Percentiles rank a stretch among this genome's conserved stretches.
phyloP scores from a whole-genome alignment of 2,329 filamentous ascomycete species.

The Drechmeria coniospora region DNA sequence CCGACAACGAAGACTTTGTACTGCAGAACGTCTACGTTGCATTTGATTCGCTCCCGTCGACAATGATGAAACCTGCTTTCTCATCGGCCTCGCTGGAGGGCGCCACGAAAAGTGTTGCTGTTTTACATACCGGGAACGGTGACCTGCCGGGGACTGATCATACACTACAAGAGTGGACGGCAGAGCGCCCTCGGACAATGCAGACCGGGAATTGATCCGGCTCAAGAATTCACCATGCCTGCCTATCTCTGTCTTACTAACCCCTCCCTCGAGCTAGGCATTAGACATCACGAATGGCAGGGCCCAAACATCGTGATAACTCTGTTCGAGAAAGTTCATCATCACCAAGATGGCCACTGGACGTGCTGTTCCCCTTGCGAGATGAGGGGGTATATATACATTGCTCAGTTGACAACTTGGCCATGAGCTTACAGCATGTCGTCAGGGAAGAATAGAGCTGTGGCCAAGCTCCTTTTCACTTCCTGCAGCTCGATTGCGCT shows the following conservation, averaged over 20 bases:
- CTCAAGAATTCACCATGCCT: slow-evolving; percentile 1
- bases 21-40: neutral
- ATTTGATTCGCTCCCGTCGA: neutral
- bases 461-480: too few relatives aligned
- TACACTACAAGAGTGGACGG: slow-evolving; percentile 1
- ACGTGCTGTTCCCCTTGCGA: too few relatives aligned
- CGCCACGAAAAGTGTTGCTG: neutral
- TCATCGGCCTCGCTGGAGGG: slow-evolving; percentile 1
- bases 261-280: too few relatives aligned
- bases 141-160: slow-evolving; percentile 1
- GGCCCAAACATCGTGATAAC: too few relatives aligned
- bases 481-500: too few relatives aligned
- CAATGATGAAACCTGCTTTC: neutral
- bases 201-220: neutral
- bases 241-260: slow-evolving; percentile 1
- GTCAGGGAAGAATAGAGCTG: too few relatives aligned
- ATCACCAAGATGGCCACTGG: too few relatives aligned
- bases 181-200: slow-evolving; percentile 1
- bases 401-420: too few relatives aligned
- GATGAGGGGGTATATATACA: too few relatives aligned
- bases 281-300: too few relatives aligned
- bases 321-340: too few relatives aligned
- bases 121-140: slow-evolving; percentile 1
- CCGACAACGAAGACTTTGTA: neutral
- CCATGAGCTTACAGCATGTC: too few relatives aligned